Evolutionary conservation across 148 eudicot species (phyloP).

Genomic region (Diospyros kaki): DNA sequence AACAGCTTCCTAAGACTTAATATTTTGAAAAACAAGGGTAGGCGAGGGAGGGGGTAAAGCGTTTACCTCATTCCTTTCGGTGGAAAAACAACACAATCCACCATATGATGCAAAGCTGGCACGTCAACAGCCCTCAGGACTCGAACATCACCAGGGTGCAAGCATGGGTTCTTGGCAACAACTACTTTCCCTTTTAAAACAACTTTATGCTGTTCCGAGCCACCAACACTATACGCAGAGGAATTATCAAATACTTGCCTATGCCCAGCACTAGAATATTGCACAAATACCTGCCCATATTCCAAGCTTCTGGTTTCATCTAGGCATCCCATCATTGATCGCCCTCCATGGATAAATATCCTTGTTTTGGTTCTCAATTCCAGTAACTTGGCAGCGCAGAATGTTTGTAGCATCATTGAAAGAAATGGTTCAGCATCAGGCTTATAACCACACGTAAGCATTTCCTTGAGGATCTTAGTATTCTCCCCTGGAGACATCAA

Average conservation of each 20-base stretch:
- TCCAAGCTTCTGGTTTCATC: slow-evolving; percentile 23
- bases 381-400: slow-evolving; percentile 19
- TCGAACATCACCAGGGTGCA: neutral
- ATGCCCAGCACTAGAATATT: slow-evolving; percentile 12
- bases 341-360: slow-evolving; percentile 20
- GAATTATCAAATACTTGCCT: slow-evolving; percentile 23
- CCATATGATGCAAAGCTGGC: slow-evolving; percentile 21
- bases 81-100: slow-evolving; percentile 21
- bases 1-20: neutral
- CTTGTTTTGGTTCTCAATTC: slow-evolving; percentile 21
- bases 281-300: slow-evolving; percentile 26
- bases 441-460: slow-evolving; percentile 24
- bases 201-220: neutral
- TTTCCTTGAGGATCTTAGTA: slow-evolving; percentile 21
- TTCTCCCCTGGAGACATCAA: slow-evolving; percentile 44
- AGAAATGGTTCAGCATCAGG: slow-evolving; percentile 22
- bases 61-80: slow-evolving; percentile 16
- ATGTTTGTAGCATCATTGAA: slow-evolving; percentile 21
- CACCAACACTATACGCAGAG: neutral
- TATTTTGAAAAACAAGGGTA: neutral
- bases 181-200: neutral
- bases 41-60: neutral
- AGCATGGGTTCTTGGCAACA: neutral
- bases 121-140: slow-evolving; percentile 12
- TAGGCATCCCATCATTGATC: slow-evolving; percentile 23